phyloP scores from a whole-genome alignment of 805 yeast species.

The Alloascoidea hylecoeti region DNA sequence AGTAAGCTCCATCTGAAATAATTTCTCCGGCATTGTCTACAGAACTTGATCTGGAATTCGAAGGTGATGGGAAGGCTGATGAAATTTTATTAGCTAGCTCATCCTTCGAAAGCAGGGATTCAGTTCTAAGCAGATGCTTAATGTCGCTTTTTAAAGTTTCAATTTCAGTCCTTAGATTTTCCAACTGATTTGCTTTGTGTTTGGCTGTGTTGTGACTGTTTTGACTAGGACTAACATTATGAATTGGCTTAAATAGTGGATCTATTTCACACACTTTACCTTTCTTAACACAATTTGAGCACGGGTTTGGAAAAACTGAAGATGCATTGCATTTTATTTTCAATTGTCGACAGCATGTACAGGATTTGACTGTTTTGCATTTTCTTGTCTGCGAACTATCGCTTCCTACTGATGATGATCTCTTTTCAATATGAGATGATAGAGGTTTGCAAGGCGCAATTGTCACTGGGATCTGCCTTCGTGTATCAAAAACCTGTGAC shows the following conservation, averaged over 20 bases:
- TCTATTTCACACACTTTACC: constrained; percentile 67
- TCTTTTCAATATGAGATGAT: too few relatives aligned
- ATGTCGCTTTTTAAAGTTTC: not conserved
- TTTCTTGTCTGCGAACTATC: too few relatives aligned
- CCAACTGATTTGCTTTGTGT: constrained; percentile 1
- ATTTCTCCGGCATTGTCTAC: too few relatives aligned
- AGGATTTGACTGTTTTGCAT: constrained; percentile 19
- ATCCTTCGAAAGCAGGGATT: not conserved
- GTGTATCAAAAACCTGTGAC: too few relatives aligned
- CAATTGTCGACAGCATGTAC: constrained; percentile 80
- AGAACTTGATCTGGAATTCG: not conserved
- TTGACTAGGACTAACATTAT: not conserved
- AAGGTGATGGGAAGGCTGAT: not conserved
- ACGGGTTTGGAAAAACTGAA: constrained; percentile 59
- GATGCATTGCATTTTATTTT: constrained; percentile 79
- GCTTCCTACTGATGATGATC: too few relatives aligned
- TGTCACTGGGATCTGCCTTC: too few relatives aligned
- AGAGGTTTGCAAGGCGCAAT: constrained; percentile 1
- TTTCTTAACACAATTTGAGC: constrained; percentile 66
- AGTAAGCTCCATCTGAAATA: not conserved
- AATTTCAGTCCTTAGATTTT: not conserved
- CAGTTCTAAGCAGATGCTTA: not conserved
- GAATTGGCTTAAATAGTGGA: constrained; percentile 74
- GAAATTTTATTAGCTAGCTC: not conserved
- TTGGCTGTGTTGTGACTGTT: not conserved